These are phyloP conservation scores for Pseudovirgaria hyperparasitica DNA, from an alignment of 2,329 filamentous ascomycete species.

Conservation along the genomic window DNA sequence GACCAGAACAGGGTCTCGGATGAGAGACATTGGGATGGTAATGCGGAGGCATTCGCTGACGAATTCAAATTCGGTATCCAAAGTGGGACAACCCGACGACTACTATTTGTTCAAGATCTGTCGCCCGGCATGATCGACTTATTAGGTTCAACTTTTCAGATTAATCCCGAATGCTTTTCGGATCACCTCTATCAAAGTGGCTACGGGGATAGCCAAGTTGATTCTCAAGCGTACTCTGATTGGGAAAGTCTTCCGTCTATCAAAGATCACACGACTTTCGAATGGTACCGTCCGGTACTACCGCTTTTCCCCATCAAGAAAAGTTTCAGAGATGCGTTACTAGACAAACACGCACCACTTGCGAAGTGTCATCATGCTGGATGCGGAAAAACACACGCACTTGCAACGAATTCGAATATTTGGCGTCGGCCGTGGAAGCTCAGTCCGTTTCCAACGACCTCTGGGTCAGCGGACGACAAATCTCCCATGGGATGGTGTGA, in stretches of 20 bases:
- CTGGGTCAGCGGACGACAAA: too few relatives aligned
- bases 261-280: too few relatives aligned
- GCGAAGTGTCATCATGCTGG: slow-evolving; percentile 3
- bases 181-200: slow-evolving; percentile 8
- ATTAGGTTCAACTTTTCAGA: slow-evolving; percentile 9
- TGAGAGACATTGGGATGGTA: too few relatives aligned
- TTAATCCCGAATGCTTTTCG: slow-evolving; percentile 9
- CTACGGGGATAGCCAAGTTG: slow-evolving; percentile 7
- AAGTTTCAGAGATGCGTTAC: slow-evolving; percentile 4
- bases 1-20: too few relatives aligned
- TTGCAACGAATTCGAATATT: slow-evolving; percentile 5
- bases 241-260: slow-evolving; percentile 5
- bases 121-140: slow-evolving; percentile 6
- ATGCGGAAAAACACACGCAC: slow-evolving; percentile 2
- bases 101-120: slow-evolving; percentile 8
- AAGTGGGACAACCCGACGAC: too few relatives aligned
- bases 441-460: slow-evolving; percentile 5
- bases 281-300: slow-evolving; percentile 8
- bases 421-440: slow-evolving; percentile 6
- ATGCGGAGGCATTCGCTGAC: too few relatives aligned
- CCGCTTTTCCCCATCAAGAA: slow-evolving; percentile 3
- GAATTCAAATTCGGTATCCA: too few relatives aligned
- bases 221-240: slow-evolving; percentile 9
- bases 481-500: slow-evolving; percentile 8
- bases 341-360: slow-evolving; percentile 2